These are phyloP conservation scores for Melanomma pulvis-pyrius DNA, from an alignment of 495 filamentous ascomycete genomes.

Conservation along the genomic window DNA sequence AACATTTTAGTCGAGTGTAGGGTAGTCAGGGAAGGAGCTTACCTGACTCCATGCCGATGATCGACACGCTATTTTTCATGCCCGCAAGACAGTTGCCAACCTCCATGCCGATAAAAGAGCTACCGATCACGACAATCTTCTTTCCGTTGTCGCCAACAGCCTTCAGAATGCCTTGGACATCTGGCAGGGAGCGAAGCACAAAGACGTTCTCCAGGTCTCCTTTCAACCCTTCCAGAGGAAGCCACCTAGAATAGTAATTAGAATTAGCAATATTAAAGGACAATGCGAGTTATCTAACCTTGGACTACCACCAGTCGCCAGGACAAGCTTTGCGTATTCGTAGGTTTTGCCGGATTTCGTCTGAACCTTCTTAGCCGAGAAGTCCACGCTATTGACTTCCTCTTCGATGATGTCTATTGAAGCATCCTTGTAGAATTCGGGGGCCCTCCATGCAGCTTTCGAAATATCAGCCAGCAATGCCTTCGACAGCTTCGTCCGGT, in stretches of 20 bases:
- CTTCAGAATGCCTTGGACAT: slow-evolving; percentile 72
- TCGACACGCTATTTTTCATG: slow-evolving; percentile 77
- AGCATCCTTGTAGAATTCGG: slow-evolving; percentile 75
- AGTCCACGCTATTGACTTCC: slow-evolving; percentile 76
- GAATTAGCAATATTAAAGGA: too few species aligned
- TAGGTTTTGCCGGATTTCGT: slow-evolving; percentile 71
- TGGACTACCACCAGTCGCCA: slow-evolving; percentile 84
- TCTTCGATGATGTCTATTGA: slow-evolving; percentile 74
- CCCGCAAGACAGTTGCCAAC: slow-evolving; percentile 75
- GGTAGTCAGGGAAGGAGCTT: neutral
- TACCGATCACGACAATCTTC: slow-evolving; percentile 89
- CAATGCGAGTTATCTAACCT: too few species aligned
- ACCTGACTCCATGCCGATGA: slow-evolving; percentile 81
- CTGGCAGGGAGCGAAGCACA: slow-evolving; percentile 70
- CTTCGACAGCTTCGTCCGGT: slow-evolving; percentile 95
- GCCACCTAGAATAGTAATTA: too few species aligned
- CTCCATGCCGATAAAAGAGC: slow-evolving; percentile 97
- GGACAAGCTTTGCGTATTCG: slow-evolving; percentile 83
- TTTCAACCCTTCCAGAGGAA: slow-evolving; percentile 84
- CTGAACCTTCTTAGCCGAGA: slow-evolving; percentile 67
- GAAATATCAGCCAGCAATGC: slow-evolving; percentile 80
- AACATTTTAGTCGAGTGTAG: neutral
- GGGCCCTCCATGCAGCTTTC: slow-evolving; percentile 74
- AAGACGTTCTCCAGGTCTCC: slow-evolving; percentile 82
- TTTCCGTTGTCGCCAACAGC: slow-evolving; percentile 84